These are phyloP conservation scores for Schizophyllum commune DNA, from an alignment of 1,284 basidiomycete genomes.

Conservation along the genomic window DNA sequence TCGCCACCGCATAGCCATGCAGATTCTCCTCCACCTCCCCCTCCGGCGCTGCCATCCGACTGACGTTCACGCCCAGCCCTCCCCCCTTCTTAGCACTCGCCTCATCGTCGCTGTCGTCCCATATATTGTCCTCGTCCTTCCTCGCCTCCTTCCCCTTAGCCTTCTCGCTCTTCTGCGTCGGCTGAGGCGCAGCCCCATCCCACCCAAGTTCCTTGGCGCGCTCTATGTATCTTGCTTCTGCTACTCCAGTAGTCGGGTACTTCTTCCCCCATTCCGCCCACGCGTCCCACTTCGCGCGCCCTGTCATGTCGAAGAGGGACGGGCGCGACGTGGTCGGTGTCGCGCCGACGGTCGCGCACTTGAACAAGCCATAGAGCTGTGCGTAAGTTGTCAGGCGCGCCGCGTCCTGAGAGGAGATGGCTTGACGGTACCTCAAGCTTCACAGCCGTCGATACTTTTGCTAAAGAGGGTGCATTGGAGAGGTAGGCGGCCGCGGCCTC, in stretches of 20 bases:
- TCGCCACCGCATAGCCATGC: conserved; percentile 59
- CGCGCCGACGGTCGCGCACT: conserved; percentile 56
- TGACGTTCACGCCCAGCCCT: conserved; percentile 59
- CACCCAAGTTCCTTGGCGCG: conserved; percentile 68
- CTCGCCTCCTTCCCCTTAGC: conserved; percentile 15
- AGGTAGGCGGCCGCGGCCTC: conserved; percentile 57
- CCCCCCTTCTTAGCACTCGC: conserved; percentile 17
- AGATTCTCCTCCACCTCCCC: conserved; percentile 36
- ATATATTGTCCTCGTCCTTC: conserved; percentile 23
- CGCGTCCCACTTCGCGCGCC: conserved; percentile 84
- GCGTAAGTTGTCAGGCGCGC: conserved; percentile 11
- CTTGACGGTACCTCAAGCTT: conserved; percentile 67
- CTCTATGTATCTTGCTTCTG: conserved; percentile 58
- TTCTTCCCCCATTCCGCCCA: conserved; percentile 54
- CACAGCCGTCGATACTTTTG: conserved; percentile 44
- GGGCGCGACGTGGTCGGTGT: conserved; percentile 57
- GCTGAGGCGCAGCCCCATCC: conserved; percentile 30
- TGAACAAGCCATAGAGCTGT: conserved; percentile 86
- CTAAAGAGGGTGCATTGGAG: conserved; percentile 44
- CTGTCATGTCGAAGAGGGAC: conserved; percentile 74
- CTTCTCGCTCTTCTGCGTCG: conserved; percentile 7
- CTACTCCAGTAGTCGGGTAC: conserved; percentile 38
- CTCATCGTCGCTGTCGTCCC: conserved; percentile 30
- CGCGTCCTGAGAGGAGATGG: conserved; percentile 14
- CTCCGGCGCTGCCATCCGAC: conserved; percentile 41